Evolutionary conservation across 2,329 filamentous ascomycete genomes (phyloP).

Genomic region (Aspergillus sp.): DNA sequence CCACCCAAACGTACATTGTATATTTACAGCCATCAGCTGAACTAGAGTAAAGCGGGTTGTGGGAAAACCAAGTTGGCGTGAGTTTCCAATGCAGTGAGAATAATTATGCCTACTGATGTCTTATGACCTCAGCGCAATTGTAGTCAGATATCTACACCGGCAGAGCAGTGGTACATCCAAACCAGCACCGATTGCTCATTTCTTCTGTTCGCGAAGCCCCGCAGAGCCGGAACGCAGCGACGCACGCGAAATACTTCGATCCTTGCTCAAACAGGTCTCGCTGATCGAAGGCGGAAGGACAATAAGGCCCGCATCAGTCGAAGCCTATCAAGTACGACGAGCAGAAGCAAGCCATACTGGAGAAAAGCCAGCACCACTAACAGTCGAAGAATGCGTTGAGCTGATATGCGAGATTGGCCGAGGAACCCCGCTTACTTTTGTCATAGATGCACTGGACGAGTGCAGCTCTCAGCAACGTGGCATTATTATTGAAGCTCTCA

Average conservation of each 20-base stretch:
- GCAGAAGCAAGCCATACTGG: background rate
- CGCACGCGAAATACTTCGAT: background rate
- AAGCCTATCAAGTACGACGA: background rate
- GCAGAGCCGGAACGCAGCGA: background rate
- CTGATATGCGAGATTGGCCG: background rate
- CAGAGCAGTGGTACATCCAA: no score
- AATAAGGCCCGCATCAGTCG: no score
- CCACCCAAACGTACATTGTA: background rate
- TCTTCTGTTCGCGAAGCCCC: background rate
- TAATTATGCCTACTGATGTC: background rate
- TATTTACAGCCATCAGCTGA: background rate
- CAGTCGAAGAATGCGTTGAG: background rate
- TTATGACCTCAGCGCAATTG: background rate
- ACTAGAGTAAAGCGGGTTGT: background rate
- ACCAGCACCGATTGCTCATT: background rate
- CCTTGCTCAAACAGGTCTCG: background rate
- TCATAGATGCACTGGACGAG: conserved; percentile 1
- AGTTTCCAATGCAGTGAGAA: background rate
- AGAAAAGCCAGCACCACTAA: background rate
- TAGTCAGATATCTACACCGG: background rate
- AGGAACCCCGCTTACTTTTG: background rate
- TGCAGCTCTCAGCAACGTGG: background rate
- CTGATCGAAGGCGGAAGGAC: background rate
- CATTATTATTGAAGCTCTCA: background rate
- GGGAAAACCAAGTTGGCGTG: background rate